phyloP scores from a whole-genome alignment of 1,139 yeast species.

The Lodderomyces oxycetoniae region DNA sequence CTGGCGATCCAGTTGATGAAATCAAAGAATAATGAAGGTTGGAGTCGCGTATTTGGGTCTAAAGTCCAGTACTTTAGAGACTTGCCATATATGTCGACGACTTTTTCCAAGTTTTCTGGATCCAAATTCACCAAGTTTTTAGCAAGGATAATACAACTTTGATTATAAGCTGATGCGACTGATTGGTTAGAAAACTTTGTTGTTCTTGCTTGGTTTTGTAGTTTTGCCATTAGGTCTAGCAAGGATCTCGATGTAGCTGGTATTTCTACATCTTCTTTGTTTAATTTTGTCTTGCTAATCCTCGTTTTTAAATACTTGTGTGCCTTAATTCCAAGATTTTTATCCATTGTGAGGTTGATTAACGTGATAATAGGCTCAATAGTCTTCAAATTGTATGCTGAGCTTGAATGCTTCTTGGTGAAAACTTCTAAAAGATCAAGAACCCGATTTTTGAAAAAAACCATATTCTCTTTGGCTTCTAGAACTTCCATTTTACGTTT shows the following conservation, averaged over 20 bases:
- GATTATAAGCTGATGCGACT: conserved; percentile 54
- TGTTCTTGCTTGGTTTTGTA: conserved; percentile 41
- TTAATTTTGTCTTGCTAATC: conserved; percentile 51
- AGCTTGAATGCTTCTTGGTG: conserved; percentile 42
- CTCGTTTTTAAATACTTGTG: conserved; percentile 63
- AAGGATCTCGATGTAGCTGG: conserved; percentile 17
- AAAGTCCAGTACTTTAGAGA: conserved; percentile 61
- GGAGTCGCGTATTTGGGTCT: conserved; percentile 44
- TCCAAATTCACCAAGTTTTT: conserved; percentile 47
- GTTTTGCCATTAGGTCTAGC: conserved; percentile 24
- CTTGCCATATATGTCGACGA: conserved; percentile 54
- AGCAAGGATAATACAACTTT: conserved; percentile 56
- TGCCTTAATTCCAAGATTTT: conserved; percentile 66
- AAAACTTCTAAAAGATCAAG: conserved; percentile 71
- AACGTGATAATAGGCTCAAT: conserved; percentile 57
- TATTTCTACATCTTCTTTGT: conserved; percentile 16
- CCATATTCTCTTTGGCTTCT: conserved; percentile 76
- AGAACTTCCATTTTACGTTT: conserved; percentile 64
- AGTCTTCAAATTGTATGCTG: conserved; percentile 39
- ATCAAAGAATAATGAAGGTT: conserved; percentile 66
- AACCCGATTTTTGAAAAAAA: conserved; percentile 72
- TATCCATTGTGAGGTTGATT: conserved; percentile 65
- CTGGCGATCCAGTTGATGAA: conserved; percentile 75
- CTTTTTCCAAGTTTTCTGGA: conserved; percentile 23
- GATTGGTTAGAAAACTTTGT: conserved; percentile 45